A percentile compares a stretch with the other conserved stretches of the same genome.
Evolutionary conservation across 2,329 filamentous ascomycete genomes (phyloP).

Genomic region (Fusarium nisikadoi): DNA sequence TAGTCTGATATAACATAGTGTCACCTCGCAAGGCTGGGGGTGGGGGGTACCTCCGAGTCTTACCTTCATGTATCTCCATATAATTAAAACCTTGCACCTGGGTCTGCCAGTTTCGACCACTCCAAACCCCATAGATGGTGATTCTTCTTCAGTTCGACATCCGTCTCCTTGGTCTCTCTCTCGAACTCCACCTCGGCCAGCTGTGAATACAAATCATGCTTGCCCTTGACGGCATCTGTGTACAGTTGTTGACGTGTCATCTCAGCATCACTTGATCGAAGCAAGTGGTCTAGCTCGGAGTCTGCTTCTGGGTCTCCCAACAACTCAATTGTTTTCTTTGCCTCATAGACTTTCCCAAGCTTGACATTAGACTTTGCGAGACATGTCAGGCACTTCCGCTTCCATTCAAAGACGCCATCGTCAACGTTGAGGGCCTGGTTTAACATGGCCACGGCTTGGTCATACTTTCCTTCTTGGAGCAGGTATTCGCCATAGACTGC

Average conservation of each 20-base stretch:
- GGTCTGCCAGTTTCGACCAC: slow-evolving; percentile 48
- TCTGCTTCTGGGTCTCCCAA: slow-evolving; percentile 43
- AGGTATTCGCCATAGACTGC: slow-evolving; percentile 48
- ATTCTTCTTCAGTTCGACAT: slow-evolving; percentile 30
- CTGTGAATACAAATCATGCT: slow-evolving; percentile 40
- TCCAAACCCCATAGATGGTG: slow-evolving; percentile 48
- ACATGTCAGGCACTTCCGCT: slow-evolving; percentile 39
- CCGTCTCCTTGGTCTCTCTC: slow-evolving; percentile 26
- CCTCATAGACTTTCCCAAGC: slow-evolving; percentile 39
- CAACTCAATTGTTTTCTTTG: slow-evolving; percentile 36
- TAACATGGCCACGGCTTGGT: slow-evolving; percentile 36
- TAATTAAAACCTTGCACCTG: slow-evolving; percentile 35
- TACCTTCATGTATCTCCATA: not conserved
- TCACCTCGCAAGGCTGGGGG: not conserved
- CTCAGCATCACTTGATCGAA: slow-evolving; percentile 36
- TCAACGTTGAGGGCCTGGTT: slow-evolving; percentile 41
- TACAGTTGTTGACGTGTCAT: slow-evolving; percentile 43
- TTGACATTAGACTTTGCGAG: slow-evolving; percentile 42
- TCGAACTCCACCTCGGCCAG: slow-evolving; percentile 47
- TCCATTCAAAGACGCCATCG: slow-evolving; percentile 43
- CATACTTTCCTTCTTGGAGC: slow-evolving; percentile 38
- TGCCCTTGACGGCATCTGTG: slow-evolving; percentile 42
- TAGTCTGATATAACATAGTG: not conserved
- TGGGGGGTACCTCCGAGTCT: not conserved
- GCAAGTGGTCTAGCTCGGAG: slow-evolving; percentile 42